phyloP scores from a whole-genome alignment of 2,329 filamentous ascomycete genomes.

The Aspergillus flavus region DNA sequence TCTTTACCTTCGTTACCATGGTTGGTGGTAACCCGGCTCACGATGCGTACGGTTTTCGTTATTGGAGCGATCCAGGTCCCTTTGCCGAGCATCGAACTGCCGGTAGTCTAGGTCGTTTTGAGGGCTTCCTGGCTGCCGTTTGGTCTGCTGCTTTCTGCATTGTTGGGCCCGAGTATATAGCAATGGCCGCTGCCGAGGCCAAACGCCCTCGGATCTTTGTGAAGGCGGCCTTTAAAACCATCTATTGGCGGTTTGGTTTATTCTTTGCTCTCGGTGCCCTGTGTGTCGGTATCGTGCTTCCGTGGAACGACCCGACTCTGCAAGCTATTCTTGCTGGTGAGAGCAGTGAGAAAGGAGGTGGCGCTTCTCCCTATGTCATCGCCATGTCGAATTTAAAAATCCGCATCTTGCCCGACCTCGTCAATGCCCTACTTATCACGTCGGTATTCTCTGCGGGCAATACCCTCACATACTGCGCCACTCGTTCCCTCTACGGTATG shows the following conservation, averaged over 20 bases:
- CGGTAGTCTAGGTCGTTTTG: constrained; percentile 60
- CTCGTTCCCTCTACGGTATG: constrained; percentile 65
- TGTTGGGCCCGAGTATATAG: constrained; percentile 59
- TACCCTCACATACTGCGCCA: constrained; percentile 64
- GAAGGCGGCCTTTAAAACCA: constrained; percentile 70
- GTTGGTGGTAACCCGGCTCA: constrained; percentile 73
- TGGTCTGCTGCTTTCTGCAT: constrained; percentile 66
- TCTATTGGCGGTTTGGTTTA: constrained; percentile 70
- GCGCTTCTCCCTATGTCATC: constrained; percentile 61
- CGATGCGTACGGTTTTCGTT: constrained; percentile 70
- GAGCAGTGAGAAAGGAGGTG: constrained; percentile 2
- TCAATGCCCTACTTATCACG: constrained; percentile 69
- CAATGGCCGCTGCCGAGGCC: constrained; percentile 65
- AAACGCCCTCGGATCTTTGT: constrained; percentile 68
- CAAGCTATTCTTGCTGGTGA: constrained; percentile 24
- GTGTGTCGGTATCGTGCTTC: constrained; percentile 67
- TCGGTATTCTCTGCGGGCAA: constrained; percentile 67
- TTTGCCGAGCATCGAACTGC: constrained; percentile 65
- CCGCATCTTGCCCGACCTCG: constrained; percentile 62
- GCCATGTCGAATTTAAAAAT: constrained; percentile 67
- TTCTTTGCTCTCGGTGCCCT: constrained; percentile 74
- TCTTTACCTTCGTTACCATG: constrained; percentile 72
- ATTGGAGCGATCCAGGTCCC: constrained; percentile 63
- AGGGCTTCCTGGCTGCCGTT: constrained; percentile 64
- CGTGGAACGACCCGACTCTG: constrained; percentile 65